phyloP scores from a whole-genome alignment of 257 asterid genomes.

The Fraxinus pennsylvanica region DNA sequence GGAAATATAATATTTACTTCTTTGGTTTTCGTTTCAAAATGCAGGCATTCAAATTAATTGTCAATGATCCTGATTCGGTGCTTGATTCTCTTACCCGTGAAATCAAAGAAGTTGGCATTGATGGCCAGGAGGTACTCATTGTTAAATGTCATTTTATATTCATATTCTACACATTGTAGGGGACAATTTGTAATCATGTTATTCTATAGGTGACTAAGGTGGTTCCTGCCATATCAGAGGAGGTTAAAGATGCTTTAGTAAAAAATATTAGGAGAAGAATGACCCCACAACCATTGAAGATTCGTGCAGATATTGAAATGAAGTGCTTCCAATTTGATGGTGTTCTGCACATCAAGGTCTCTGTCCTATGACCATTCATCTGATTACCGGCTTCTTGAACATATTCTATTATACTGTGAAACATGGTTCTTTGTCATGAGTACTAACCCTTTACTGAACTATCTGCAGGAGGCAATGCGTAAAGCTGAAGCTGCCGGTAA shows the following conservation, averaged over 20 bases:
- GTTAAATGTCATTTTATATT: slow-evolving; percentile 3
- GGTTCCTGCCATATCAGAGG: slow-evolving; percentile 78
- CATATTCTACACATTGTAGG: background rate
- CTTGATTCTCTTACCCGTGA: slow-evolving; percentile 91
- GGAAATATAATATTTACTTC: background rate
- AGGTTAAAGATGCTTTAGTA: slow-evolving; percentile 77
- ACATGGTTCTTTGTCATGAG: background rate
- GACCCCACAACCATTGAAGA: slow-evolving; percentile 92
- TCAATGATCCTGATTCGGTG: slow-evolving; percentile 84
- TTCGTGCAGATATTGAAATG: slow-evolving; percentile 89
- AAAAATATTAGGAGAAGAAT: slow-evolving; percentile 91
- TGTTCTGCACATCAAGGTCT: slow-evolving; percentile 91
- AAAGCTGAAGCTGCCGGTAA: slow-evolving; percentile 99
- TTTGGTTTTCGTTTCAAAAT: slow-evolving; percentile 13
- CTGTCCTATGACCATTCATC: slow-evolving; percentile 9
- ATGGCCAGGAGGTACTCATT: slow-evolving; percentile 74
- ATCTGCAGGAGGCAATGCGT: slow-evolving; percentile 87
- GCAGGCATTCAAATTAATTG: slow-evolving; percentile 85
- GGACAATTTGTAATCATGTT: slow-evolving; percentile 11
- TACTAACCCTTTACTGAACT: slow-evolving; percentile 26
- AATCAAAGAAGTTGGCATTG: slow-evolving; percentile 84
- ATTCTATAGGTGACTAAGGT: slow-evolving; percentile 64
- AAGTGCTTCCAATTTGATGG: slow-evolving; percentile 96
- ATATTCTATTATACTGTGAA: background rate
- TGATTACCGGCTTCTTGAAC: background rate